Conservation (phyloP, 2,329 filamentous ascomycete genomes). For the Trichoderma sp. region DNA sequence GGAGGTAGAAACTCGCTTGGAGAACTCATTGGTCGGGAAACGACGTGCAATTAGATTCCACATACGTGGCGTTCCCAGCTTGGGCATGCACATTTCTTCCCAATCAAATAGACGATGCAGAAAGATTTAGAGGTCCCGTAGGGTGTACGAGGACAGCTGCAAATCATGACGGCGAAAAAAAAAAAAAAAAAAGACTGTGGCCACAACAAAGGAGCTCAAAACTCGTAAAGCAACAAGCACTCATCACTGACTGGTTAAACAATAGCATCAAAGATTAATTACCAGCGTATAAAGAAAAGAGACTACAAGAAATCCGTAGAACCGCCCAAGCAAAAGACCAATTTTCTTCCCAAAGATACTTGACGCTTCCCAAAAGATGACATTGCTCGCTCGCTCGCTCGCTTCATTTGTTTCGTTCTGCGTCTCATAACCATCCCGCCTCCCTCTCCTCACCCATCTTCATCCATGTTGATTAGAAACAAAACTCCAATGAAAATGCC, state of each 20-base stretch:
- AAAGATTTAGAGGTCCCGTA: not conserved
- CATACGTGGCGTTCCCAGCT: not conserved
- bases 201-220: not conserved
- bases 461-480: not conserved
- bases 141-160: not conserved
- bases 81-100: not conserved
- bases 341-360: not conserved
- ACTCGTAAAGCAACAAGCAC: not conserved
- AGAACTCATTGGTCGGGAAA: not conserved
- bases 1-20: not conserved
- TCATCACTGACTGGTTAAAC: not conserved
- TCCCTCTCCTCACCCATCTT: not conserved
- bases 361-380: not conserved
- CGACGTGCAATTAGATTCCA: not conserved
- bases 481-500: slow-evolving; percentile 2
- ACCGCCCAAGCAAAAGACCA: not conserved
- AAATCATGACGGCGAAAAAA: not conserved
- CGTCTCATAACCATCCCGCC: not conserved
- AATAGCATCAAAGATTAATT: not conserved
- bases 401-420: not conserved
- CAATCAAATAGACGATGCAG: no score
- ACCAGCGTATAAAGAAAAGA: not conserved
- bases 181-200: not conserved
- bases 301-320: not conserved
- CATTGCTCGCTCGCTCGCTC: not conserved